Conservation (phyloP, 768 basidiomycete genomes). For the Lentinula detonsa region DNA sequence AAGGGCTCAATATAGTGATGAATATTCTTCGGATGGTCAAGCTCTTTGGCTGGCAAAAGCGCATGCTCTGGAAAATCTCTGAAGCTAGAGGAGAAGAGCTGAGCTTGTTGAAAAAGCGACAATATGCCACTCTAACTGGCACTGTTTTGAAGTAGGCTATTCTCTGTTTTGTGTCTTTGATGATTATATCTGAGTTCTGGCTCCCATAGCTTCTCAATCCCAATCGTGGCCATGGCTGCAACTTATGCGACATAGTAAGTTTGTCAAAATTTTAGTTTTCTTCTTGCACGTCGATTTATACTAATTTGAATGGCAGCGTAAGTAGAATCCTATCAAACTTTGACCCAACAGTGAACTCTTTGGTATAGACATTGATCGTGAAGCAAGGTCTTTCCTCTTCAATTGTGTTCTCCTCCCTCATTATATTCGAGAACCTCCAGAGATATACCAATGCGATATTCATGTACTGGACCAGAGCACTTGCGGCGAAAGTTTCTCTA, state of each 20-base stretch:
- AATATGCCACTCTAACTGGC: conserved; percentile 32
- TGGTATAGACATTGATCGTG: conserved; percentile 4
- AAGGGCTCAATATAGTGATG: conserved; percentile 22
- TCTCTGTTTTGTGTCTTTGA: not conserved
- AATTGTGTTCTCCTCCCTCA: conserved; percentile 23
- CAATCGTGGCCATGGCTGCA: conserved; percentile 42
- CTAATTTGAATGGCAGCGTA: not conserved
- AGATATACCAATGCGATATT: conserved; percentile 23
- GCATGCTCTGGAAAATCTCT: conserved; percentile 33
- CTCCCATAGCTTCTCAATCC: conserved; percentile 31
- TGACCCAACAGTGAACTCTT: not conserved
- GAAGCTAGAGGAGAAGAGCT: conserved; percentile 44
- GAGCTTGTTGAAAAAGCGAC: conserved; percentile 27
- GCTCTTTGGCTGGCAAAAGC: conserved; percentile 44
- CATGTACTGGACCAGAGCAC: conserved; percentile 8
- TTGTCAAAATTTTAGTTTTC: not conserved
- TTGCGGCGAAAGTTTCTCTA: conserved; percentile 38
- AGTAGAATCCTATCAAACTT: conserved; percentile 22
- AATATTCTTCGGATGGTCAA: conserved; percentile 43
- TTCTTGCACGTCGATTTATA: not conserved
- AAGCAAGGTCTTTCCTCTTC: conserved; percentile 8
- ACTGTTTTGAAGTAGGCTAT: conserved; percentile 27
- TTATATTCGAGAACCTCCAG: conserved; percentile 42
- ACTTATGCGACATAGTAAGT: conserved; percentile 29
- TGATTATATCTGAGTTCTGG: not conserved